Evolutionary conservation across 208 protist species (phyloP).

Genomic region (Histomonas meleagridis): DNA sequence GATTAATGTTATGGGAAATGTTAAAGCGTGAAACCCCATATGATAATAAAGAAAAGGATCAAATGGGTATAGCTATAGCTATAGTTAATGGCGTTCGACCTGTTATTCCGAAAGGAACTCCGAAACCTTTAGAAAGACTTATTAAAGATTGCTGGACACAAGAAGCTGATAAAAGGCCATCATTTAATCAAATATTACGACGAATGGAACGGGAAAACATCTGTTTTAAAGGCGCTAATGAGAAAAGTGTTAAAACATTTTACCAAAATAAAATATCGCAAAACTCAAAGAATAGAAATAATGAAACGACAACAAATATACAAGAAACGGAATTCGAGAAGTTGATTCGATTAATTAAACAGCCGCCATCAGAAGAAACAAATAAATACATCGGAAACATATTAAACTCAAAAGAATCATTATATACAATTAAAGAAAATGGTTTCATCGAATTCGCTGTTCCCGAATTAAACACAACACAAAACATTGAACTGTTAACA

Average conservation of each 20-base stretch:
- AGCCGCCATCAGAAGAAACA: background rate
- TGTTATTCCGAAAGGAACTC: background rate
- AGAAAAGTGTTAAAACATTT: background rate
- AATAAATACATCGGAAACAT: background rate
- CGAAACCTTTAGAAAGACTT: background rate
- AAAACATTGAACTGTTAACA: background rate
- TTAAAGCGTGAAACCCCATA: background rate
- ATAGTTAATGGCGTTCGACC: background rate
- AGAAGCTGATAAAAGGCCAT: background rate
- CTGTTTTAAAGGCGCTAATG: background rate
- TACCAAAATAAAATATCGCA: background rate
- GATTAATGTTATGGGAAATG: background rate
- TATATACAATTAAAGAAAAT: background rate
- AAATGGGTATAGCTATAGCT: background rate
- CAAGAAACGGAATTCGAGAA: background rate
- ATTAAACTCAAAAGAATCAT: background rate
- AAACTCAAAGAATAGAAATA: background rate
- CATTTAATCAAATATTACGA: background rate
- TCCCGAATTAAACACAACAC: background rate
- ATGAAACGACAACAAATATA: background rate
- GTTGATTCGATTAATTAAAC: background rate
- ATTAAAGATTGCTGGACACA: background rate
- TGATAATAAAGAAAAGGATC: background rate
- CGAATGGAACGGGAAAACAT: background rate
- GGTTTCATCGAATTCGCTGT: background rate